Evolutionary conservation across 768 basidiomycete species (phyloP), one percentile per base, ranked within the genome.

Genomic region (Serendipita vermifera): DNA sequence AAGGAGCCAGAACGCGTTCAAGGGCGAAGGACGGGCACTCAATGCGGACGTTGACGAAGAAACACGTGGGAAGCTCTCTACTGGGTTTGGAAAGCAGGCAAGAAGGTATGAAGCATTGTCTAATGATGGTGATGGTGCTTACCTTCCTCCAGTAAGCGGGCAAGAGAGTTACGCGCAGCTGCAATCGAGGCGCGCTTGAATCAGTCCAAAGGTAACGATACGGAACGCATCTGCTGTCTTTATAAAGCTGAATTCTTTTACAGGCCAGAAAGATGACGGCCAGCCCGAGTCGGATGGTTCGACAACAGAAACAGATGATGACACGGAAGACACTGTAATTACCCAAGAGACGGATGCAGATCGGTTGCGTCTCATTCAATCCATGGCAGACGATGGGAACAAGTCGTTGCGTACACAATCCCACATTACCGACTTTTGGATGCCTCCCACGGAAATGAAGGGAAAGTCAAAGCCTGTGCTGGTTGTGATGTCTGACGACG

Each of bases 151-250:
- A 91, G 87, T 65, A 87, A 87, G 65, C 75, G 83, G 31, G 87
- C 86, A 13, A 71, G 87, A 58, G 86, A 87, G 61, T 85, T 87
- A 64, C 75, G 87, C 56, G 87, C 85, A 1, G 60, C 80, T 33
- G 87, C 87, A n/a, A 78, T 77, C 5, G 85, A 90, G 67, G 72
- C 70, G 20, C 75, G 88, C 32, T 54, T 85, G 11, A 68, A 67
- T 48, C 71, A 73, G 6, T 62, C 81, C 41, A 73, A 76, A 65
- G 65, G 64, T 29, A 63, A 63, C 62, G 61, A 70, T 70, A 56
- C 57, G 64, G 59, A 38, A 51, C 40, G 40, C 14, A 17, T 17
- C 11, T 38, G 17, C 29, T 40, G 54, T 15, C 27, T 14, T 59
- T 15, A 15, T 31, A 6, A 17, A 6, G 15, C 39, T n/a, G 15